These are phyloP conservation scores for Dendrostoma leiphaemia DNA, from an alignment of 2,329 filamentous ascomycete genomes.

Conservation along the genomic window DNA sequence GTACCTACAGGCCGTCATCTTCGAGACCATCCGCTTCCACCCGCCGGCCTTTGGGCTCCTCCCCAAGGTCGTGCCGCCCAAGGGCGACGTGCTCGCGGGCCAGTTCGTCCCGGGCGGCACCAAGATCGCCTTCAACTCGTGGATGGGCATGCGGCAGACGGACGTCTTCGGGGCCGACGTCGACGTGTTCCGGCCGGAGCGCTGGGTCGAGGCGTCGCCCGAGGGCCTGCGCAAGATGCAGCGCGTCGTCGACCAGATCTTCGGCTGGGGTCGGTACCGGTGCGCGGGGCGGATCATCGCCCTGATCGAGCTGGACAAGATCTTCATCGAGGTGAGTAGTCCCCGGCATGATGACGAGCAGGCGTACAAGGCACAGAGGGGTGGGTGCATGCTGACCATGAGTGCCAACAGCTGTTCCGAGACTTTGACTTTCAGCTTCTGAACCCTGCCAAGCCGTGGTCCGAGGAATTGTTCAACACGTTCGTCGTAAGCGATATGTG, in stretches of 20 bases:
- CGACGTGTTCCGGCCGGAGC: constrained; percentile 57
- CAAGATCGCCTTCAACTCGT: constrained; percentile 20
- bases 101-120: constrained; percentile 29
- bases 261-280: constrained; percentile 34
- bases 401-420: neutral
- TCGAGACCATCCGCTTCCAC: constrained; percentile 22
- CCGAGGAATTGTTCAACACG: neutral
- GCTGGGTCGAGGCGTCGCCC: constrained; percentile 50
- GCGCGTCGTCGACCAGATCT: constrained; percentile 32
- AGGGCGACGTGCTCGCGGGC: constrained; percentile 28
- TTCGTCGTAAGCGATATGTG: neutral
- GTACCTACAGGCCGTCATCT: constrained; percentile 26
- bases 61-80: constrained; percentile 25
- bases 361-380: no score
- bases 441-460: neutral
- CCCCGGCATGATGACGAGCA: no score
- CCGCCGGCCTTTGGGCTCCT: constrained; percentile 21
- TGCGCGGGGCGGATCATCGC: constrained; percentile 41
- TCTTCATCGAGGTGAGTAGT: constrained; percentile 40
- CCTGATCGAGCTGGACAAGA: constrained; percentile 40
- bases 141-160: constrained; percentile 5
- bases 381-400: no score
- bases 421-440: neutral
- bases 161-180: constrained; percentile 46
- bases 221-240: constrained; percentile 30